These are phyloP conservation scores for Rehmannia glutinosa DNA, from an alignment of 257 asterid species.

Conservation along the genomic window DNA sequence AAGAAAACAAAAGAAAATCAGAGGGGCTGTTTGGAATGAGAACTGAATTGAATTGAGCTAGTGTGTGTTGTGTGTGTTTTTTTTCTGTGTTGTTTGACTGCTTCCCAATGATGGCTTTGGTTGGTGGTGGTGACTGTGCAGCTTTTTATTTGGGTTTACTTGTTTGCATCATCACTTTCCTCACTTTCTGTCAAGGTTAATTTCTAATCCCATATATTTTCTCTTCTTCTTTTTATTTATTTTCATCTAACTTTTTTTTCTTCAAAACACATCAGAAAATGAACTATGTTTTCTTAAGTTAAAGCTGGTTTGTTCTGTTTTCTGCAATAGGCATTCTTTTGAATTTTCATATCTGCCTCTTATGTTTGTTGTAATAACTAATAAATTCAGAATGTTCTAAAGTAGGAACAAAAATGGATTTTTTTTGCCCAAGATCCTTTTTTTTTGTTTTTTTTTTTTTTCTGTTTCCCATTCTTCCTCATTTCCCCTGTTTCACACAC, in stretches of 20 bases:
- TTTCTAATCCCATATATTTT: neutral
- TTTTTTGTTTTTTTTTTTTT: no score
- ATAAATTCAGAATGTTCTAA: no score
- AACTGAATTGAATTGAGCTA: conserved; percentile 3
- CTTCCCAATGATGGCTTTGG: conserved; percentile 69
- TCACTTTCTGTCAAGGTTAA: conserved; percentile 54
- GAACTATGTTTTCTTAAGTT: no score
- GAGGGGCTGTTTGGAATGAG: conserved; percentile 8
- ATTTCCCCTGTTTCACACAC: no score
- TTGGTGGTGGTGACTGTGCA: conserved; percentile 45
- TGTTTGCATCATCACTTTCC: conserved; percentile 40
- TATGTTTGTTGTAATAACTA: no score
- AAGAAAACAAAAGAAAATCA: neutral
- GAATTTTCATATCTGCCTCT: no score
- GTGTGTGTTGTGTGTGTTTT: conserved; percentile 21
- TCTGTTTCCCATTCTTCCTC: no score
- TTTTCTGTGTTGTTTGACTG: conserved; percentile 1
- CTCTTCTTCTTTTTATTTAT: neutral
- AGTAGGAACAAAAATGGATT: no score
- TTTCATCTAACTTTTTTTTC: neutral
- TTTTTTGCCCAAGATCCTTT: no score
- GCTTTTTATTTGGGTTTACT: conserved; percentile 33
- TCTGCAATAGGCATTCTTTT: no score
- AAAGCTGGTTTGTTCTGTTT: no score
- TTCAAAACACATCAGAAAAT: no score